Evolutionary conservation across 2,329 filamentous ascomycete species (phyloP), one percentile per base, ranked within the genome.

Genomic region (Penicillium sclerotigenum): DNA sequence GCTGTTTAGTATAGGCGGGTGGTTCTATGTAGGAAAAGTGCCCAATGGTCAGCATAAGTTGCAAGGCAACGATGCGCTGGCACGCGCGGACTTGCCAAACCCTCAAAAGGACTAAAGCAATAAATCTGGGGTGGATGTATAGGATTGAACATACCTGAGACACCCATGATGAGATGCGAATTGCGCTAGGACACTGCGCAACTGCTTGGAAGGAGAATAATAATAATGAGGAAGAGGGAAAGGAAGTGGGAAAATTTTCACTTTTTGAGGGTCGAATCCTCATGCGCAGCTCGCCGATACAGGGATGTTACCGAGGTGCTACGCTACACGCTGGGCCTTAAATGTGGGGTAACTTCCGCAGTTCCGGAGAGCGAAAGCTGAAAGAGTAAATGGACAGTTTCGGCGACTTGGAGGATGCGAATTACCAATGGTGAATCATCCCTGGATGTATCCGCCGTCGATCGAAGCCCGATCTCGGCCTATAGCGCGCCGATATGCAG

Each of bases 91-190:
- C 29, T 47, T 5, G 16, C 28, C 18, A 8, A 43, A 33, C 36
- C 22, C 26, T n/a, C 16, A 18, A 26, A 29, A 31, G 20, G 14
- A 42, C 8, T 22, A 40, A 47, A 47, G 18, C 4, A 40, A 16
- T 11, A 40, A 31, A 33, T 42, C 20, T 10, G 28, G 38, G 24
- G 29, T 52, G 40, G 0, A 14, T 28, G 11, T 43, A 9, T 22
- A 26, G 16, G 10, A 18, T 31, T 0, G 11, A 33, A 52, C 57
- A 24, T 47, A 66, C 64, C 59, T 58, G 58, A 4, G 31, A 56
- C 31, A 10, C 48, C 60, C 60, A 64, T 63, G 28, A 31, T 59
- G n/a, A 29, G 24, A 36, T 43, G 9, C 4, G 13, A 20, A 20
- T 38, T n/a, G 40, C 34, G 14, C 47, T 14, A 28, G 13, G 2